Percentiles rank a stretch among this genome's conserved stretches.
These are phyloP conservation scores for Penicillium sp. DNA, from an alignment of 2,329 filamentous ascomycete species.

Conservation along the genomic window DNA sequence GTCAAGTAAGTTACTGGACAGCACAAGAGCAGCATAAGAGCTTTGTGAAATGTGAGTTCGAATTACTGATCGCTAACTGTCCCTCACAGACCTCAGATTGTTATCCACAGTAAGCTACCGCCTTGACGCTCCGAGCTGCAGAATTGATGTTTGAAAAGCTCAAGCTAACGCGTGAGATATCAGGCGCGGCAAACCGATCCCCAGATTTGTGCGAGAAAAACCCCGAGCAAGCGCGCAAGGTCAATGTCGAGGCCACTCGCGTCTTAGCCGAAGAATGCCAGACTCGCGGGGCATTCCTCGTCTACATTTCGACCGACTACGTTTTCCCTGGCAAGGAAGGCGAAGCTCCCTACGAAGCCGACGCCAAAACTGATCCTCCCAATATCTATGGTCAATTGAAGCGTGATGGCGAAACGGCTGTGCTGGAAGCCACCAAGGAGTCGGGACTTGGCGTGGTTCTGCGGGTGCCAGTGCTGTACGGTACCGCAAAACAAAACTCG, in stretches of 20 bases:
- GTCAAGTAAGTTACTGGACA: slow-evolving; percentile 47
- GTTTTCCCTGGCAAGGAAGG: slow-evolving; percentile 76
- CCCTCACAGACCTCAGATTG: slow-evolving; percentile 65
- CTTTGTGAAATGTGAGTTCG: neutral
- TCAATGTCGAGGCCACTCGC: slow-evolving; percentile 74
- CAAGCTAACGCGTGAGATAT: slow-evolving; percentile 11
- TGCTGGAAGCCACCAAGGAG: slow-evolving; percentile 61
- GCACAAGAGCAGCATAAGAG: neutral
- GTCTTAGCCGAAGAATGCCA: slow-evolving; percentile 68
- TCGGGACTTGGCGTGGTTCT: slow-evolving; percentile 67
- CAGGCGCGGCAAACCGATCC: slow-evolving; percentile 83
- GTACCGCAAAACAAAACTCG: slow-evolving; percentile 66
- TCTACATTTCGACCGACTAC: slow-evolving; percentile 73
- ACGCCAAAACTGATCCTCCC: slow-evolving; percentile 66
- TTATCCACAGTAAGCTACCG: slow-evolving; percentile 71
- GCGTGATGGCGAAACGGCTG: slow-evolving; percentile 68
- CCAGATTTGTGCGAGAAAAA: slow-evolving; percentile 83
- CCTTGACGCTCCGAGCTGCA: neutral
- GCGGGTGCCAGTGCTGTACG: slow-evolving; percentile 82
- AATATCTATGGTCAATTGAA: slow-evolving; percentile 81
- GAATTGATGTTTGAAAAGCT: neutral
- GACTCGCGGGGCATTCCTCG: slow-evolving; percentile 50
- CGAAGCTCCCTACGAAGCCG: slow-evolving; percentile 78
- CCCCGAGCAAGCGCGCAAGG: slow-evolving; percentile 69
- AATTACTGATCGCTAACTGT: slow-evolving; percentile 2